phyloP scores from a whole-genome alignment of 495 filamentous ascomycete species.

The Platismatia glauca region DNA sequence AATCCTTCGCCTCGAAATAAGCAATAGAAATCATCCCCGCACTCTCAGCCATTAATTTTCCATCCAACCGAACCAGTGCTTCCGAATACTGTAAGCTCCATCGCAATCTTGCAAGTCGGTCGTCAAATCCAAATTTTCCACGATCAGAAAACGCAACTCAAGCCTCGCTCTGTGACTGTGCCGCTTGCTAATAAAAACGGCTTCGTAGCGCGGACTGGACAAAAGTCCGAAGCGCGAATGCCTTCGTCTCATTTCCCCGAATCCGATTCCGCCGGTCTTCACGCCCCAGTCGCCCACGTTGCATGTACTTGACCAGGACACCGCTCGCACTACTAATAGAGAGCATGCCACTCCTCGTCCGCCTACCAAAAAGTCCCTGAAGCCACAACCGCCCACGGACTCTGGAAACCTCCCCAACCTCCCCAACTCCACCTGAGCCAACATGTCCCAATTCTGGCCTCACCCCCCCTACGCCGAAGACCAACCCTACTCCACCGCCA shows the following conservation, averaged over 20 bases:
- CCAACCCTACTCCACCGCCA: conserved; percentile 41
- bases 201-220: neutral
- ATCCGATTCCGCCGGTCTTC: neutral
- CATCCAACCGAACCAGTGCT: neutral
- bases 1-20: neutral
- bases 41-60: neutral
- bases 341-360: neutral
- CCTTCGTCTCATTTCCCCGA: neutral
- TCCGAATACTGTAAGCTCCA: too few relatives aligned
- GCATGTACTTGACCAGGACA: neutral
- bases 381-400: neutral
- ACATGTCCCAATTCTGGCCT: conserved; percentile 44
- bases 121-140: too few relatives aligned
- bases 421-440: neutral
- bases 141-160: too few relatives aligned
- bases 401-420: too few relatives aligned
- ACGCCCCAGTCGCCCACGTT: neutral
- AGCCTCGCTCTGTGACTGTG: too few relatives aligned
- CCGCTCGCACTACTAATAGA: neutral
- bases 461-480: conserved; percentile 52
- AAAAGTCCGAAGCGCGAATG: neutral
- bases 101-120: too few relatives aligned
- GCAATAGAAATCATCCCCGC: neutral
- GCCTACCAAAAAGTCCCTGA: neutral
- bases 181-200: neutral